These are phyloP conservation scores for Lachnellula suecica DNA, from an alignment of 2,329 filamentous ascomycete genomes.

Conservation along the genomic window DNA sequence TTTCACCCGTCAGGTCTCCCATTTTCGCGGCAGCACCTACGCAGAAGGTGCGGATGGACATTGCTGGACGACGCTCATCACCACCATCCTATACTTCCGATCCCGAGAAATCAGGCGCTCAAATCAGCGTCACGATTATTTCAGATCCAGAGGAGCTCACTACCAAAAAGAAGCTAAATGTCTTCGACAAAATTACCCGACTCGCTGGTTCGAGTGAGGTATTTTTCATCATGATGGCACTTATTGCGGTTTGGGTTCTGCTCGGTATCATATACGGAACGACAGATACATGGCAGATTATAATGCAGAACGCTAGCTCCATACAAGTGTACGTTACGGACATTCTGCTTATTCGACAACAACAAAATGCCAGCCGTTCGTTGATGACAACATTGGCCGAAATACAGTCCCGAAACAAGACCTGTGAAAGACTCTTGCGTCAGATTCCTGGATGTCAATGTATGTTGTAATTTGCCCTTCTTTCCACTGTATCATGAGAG, in stretches of 20 bases:
- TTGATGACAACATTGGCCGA: conserved; percentile 32
- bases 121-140: background rate
- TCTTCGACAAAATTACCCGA: conserved; percentile 30
- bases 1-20: conserved; percentile 11
- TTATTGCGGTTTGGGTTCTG: conserved; percentile 33
- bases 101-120: background rate
- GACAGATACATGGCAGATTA: conserved; percentile 37
- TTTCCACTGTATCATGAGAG: too few species aligned
- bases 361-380: conserved; percentile 34
- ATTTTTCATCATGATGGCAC: conserved; percentile 33
- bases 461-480: too few species aligned
- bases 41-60: conserved; percentile 7
- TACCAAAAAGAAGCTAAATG: conserved; percentile 11
- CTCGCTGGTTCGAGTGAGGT: conserved; percentile 28
- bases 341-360: conserved; percentile 40
- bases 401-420: conserved; percentile 34
- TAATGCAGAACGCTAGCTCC: conserved; percentile 36
- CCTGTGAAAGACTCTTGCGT: conserved; percentile 32
- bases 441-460: conserved; percentile 26
- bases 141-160: conserved; percentile 2
- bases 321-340: conserved; percentile 39
- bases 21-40: conserved; percentile 19
- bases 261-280: conserved; percentile 32
- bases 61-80: conserved; percentile 5
- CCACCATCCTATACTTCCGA: conserved; percentile 7